A percentile compares a stretch with the other conserved stretches of the same genome.
Evolutionary conservation across 2,329 filamentous ascomycete genomes (phyloP).

Genomic region (Scleromitrula shiraiana): DNA sequence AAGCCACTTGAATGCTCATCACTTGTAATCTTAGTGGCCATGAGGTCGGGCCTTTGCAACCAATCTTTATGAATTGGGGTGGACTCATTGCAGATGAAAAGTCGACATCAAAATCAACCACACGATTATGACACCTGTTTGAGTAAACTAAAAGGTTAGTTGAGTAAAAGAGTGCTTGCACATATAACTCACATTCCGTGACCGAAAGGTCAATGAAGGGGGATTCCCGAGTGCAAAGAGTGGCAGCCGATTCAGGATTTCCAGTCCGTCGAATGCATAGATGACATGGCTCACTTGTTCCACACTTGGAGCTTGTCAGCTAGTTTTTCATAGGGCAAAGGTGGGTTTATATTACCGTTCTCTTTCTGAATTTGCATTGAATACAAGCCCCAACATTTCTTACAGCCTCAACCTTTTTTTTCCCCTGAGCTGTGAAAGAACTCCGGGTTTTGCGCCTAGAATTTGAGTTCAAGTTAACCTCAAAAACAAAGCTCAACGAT

Average conservation of each 20-base stretch:
- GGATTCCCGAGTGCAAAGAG: slow-evolving; percentile 7
- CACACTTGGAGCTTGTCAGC: slow-evolving; percentile 6
- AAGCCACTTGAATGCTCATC: slow-evolving; percentile 10
- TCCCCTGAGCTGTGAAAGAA: slow-evolving; percentile 8
- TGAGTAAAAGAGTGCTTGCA: not conserved
- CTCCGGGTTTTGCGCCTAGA: slow-evolving; percentile 7
- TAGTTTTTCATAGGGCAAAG: not conserved
- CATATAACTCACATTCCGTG: slow-evolving; percentile 4
- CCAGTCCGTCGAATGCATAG: slow-evolving; percentile 5
- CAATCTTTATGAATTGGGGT: slow-evolving; percentile 14
- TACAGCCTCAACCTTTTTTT: slow-evolving; percentile 16
- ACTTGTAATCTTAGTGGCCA: slow-evolving; percentile 14
- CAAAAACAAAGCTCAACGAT: slow-evolving; percentile 8
- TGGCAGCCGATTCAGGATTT: not conserved
- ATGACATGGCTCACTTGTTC: slow-evolving; percentile 4
- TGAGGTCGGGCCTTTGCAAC: slow-evolving; percentile 18
- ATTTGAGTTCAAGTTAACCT: slow-evolving; percentile 1
- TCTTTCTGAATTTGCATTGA: slow-evolving; percentile 25
- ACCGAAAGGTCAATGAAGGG: slow-evolving; percentile 11
- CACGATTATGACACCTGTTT: not conserved
- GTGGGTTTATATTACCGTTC: slow-evolving; percentile 17
- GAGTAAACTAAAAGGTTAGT: not conserved
- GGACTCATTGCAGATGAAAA: not conserved
- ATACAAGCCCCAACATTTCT: slow-evolving; percentile 25
- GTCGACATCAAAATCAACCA: slow-evolving; percentile 1